A percentile compares a stretch with the other conserved stretches of the same genome.
Conservation (phyloP, 495 filamentous ascomycete genomes). For the Podospora didyma region DNA sequence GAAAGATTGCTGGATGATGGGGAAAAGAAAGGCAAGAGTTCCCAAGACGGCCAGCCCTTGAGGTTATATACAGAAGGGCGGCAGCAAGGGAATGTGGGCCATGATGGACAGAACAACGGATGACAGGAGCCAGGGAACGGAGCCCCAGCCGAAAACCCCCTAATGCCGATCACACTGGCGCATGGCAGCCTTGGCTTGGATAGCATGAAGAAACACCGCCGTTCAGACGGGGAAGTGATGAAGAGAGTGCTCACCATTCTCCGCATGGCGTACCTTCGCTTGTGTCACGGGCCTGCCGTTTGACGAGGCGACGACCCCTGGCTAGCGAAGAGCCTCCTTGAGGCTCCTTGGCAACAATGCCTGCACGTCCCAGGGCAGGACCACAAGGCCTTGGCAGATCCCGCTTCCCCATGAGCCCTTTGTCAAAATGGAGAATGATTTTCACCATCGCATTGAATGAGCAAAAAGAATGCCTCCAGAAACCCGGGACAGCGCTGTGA, state of each 20-base stretch:
- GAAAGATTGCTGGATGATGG: constrained; percentile 24
- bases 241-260: not conserved
- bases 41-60: constrained; percentile 1
- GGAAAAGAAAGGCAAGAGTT: constrained; percentile 34
- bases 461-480: not conserved
- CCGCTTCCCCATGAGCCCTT: not conserved
- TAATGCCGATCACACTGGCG: constrained; percentile 32
- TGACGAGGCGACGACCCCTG: constrained; percentile 10
- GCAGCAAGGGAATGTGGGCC: constrained; percentile 1
- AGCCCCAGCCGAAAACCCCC: constrained; percentile 13
- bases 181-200: constrained; percentile 8
- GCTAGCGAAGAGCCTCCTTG: constrained; percentile 16
- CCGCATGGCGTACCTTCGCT: constrained; percentile 19
- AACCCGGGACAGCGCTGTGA: constrained; percentile 5
- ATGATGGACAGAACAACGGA: constrained; percentile 17
- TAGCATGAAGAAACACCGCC: constrained; percentile 13
- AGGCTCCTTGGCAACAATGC: constrained; percentile 13
- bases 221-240: not conserved
- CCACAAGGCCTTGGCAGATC: constrained; percentile 5
- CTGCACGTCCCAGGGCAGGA: constrained; percentile 7
- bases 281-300: constrained; percentile 19
- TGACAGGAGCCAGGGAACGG: constrained; percentile 10
- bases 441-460: constrained; percentile 17
- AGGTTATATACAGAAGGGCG: constrained; percentile 25
- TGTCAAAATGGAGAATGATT: constrained; percentile 7